A percentile compares a stretch with the other conserved stretches of the same genome.
These are phyloP conservation scores for Aspergillus quadricinctus DNA, from an alignment of 2,329 filamentous ascomycete species.

Conservation along the genomic window DNA sequence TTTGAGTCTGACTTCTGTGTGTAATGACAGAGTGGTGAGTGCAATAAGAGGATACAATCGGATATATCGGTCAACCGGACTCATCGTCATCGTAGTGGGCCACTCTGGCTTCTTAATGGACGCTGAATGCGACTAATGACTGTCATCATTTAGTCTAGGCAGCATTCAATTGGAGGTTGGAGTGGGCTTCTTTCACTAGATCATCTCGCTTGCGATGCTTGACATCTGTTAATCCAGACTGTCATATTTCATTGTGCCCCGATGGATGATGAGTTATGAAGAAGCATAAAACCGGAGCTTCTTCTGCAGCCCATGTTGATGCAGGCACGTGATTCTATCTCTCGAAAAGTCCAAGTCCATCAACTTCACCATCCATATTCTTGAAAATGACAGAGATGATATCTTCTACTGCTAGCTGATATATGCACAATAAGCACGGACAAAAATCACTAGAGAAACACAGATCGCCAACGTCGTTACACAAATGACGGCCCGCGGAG, in stretches of 20 bases:
- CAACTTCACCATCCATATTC: neutral
- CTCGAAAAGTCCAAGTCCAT: neutral
- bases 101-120: neutral
- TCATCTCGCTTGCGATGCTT: neutral
- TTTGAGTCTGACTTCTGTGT: neutral
- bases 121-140: neutral
- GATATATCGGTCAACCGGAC: neutral
- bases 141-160: neutral
- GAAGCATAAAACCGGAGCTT: neutral
- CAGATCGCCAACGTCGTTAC: neutral
- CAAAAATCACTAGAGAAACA: neutral
- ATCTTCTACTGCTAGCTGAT: neutral
- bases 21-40: neutral
- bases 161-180: neutral
- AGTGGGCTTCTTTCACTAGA: neutral
- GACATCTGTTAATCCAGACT: neutral
- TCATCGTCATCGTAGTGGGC: neutral
- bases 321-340: neutral
- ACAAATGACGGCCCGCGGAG: neutral
- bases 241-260: neutral
- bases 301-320: no score
- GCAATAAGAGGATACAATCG: neutral
- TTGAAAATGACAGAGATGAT: neutral
- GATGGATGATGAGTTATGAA: neutral
- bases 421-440: neutral